A percentile compares a stretch with the other conserved stretches of the same genome.
Conservation (phyloP, 257 asterid species). For the Solanum phureja region DNA sequence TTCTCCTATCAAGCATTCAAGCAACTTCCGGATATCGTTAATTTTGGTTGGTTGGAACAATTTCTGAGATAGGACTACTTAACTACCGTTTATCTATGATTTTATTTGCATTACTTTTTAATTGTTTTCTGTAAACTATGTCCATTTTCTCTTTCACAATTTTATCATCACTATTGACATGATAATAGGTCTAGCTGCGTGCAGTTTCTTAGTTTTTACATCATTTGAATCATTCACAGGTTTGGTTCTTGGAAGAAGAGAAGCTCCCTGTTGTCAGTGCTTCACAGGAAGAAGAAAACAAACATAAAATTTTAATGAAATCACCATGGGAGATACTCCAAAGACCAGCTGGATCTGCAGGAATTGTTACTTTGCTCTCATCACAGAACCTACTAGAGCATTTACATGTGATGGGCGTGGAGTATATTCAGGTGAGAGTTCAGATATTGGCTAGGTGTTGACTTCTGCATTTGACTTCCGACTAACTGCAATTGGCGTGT, state of each 20-base stretch:
- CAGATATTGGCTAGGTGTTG: background rate
- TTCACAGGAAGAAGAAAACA: slow-evolving; percentile 35
- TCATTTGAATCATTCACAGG: slow-evolving; percentile 26
- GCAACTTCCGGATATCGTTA: background rate
- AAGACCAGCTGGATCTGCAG: slow-evolving; percentile 73
- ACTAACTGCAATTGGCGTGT: background rate
- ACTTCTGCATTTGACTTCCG: background rate
- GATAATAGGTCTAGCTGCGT: background rate
- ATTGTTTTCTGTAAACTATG: background rate
- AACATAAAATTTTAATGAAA: slow-evolving; percentile 76
- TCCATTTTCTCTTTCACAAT: background rate
- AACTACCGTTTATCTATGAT: background rate
- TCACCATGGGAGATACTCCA: slow-evolving; percentile 92
- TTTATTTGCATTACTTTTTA: background rate
- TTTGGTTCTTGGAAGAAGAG: slow-evolving; percentile 88
- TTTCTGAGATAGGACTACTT: background rate
- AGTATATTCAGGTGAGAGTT: slow-evolving; percentile 61
- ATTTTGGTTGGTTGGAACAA: background rate
- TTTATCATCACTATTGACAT: background rate
- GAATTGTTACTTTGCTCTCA: slow-evolving; percentile 54
- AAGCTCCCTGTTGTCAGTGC: slow-evolving; percentile 66
- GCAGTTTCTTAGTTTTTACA: background rate
- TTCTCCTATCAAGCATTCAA: background rate
- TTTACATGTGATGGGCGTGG: slow-evolving; percentile 56
- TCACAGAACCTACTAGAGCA: slow-evolving; percentile 49